Evolutionary conservation across 2,329 filamentous ascomycete species (phyloP).

Genomic region (Furcasterigmium sp.): DNA sequence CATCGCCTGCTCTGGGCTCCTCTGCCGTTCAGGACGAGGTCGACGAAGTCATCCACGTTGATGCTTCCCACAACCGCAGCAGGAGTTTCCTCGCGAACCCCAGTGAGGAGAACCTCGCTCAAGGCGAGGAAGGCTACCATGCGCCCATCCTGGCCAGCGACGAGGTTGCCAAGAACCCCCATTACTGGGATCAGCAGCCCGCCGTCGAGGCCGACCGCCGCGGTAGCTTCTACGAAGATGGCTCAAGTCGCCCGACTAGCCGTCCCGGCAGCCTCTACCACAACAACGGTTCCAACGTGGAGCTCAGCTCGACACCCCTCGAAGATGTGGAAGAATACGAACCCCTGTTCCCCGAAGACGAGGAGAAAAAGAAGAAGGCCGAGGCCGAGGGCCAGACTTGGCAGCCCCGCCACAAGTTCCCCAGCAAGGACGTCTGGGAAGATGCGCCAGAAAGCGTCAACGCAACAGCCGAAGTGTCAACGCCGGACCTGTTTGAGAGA

Average conservation of each 20-base stretch:
- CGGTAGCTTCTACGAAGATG: slow-evolving; percentile 51
- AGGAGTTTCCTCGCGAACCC: slow-evolving; percentile 20
- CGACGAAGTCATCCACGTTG: slow-evolving; percentile 69
- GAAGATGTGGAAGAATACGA: slow-evolving; percentile 94
- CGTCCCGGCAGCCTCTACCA: slow-evolving; percentile 59
- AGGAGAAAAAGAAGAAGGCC: slow-evolving; percentile 33
- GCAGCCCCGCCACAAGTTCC: slow-evolving; percentile 66
- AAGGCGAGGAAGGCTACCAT: slow-evolving; percentile 56
- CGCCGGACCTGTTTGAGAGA: slow-evolving; percentile 51
- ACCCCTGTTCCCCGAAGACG: slow-evolving; percentile 82
- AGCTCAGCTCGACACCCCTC: slow-evolving; percentile 63
- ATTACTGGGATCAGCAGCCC: slow-evolving; percentile 65
- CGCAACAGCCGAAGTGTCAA: slow-evolving; percentile 75
- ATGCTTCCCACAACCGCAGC: slow-evolving; percentile 51
- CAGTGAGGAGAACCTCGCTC: slow-evolving; percentile 26
- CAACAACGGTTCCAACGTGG: slow-evolving; percentile 36
- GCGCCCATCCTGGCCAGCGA: slow-evolving; percentile 86
- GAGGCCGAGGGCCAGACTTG: slow-evolving; percentile 36
- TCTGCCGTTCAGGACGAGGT: slow-evolving; percentile 32
- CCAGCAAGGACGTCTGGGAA: slow-evolving; percentile 96
- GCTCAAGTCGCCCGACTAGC: slow-evolving; percentile 60
- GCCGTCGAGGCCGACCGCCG: slow-evolving; percentile 71
- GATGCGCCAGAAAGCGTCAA: slow-evolving; percentile 85
- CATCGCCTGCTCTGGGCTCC: slow-evolving; percentile 19
- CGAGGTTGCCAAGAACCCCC: slow-evolving; percentile 71